phyloP scores from a whole-genome alignment of 495 filamentous ascomycete genomes.

The Patellaria atrata region DNA sequence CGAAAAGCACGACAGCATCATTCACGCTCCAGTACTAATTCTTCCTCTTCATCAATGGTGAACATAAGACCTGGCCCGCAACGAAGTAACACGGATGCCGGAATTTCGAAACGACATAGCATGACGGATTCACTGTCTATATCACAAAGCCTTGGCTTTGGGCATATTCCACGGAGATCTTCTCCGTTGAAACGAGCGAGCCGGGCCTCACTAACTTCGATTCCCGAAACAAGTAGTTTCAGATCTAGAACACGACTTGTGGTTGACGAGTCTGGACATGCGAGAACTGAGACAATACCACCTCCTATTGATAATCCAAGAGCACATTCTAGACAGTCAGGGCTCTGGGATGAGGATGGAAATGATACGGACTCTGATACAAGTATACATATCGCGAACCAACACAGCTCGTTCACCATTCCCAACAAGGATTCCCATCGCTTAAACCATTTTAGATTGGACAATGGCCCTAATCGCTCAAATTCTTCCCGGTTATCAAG shows the following conservation, averaged over 20 bases:
- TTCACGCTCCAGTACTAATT: constrained; percentile 19
- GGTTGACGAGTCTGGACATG: constrained; percentile 26
- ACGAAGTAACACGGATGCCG: constrained; percentile 26
- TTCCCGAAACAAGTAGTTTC: constrained; percentile 14
- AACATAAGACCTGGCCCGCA: constrained; percentile 16
- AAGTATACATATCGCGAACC: constrained; percentile 16
- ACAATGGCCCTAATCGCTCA: constrained; percentile 12
- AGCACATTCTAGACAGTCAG: constrained; percentile 22
- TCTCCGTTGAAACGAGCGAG: constrained; percentile 22
- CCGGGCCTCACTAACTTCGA: constrained; percentile 17
- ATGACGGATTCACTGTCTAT: constrained; percentile 12
- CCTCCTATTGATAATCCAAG: constrained; percentile 18
- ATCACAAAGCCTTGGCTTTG: constrained; percentile 8
- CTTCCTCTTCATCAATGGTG: constrained; percentile 13
- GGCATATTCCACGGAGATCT: constrained; percentile 14
- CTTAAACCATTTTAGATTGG: constrained; percentile 22
- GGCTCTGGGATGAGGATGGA: constrained; percentile 24
- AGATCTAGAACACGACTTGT: constrained; percentile 22
- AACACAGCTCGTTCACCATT: constrained; percentile 24
- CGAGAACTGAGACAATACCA: constrained; percentile 25
- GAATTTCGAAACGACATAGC: constrained; percentile 15
- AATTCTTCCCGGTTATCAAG: constrained; percentile 21
- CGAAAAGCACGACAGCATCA: constrained; percentile 17
- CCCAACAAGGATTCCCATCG: constrained; percentile 14
- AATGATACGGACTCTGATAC: constrained; percentile 21